These are phyloP conservation scores for Penicillium pulvis DNA, from an alignment of 495 filamentous ascomycete genomes.

Conservation along the genomic window DNA sequence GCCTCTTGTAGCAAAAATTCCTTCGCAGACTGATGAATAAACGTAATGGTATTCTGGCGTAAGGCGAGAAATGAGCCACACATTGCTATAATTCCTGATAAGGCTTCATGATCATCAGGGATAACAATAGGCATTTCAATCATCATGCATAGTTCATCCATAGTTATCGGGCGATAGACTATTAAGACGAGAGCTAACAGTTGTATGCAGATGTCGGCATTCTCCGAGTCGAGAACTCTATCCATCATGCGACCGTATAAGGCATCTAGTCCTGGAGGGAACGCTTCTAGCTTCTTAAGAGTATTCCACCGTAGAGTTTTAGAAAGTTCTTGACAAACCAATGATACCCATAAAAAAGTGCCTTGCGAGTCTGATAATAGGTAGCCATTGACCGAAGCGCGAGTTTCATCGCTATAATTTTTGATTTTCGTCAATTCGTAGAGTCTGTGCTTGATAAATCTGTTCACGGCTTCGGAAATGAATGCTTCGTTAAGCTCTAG, in stretches of 20 bases:
- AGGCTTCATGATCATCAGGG: background rate
- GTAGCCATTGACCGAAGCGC: slow-evolving; percentile 44
- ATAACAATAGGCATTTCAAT: background rate
- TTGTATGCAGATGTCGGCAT: background rate
- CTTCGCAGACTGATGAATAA: slow-evolving; percentile 9
- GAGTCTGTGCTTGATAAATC: background rate
- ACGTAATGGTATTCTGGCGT: background rate
- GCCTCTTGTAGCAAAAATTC: background rate
- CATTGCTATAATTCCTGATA: slow-evolving; percentile 1
- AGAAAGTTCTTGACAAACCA: background rate
- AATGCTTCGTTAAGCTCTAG: background rate
- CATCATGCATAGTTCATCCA: background rate
- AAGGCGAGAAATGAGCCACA: slow-evolving; percentile 10
- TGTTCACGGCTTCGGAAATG: background rate
- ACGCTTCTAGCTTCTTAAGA: slow-evolving; percentile 1
- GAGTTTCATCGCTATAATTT: slow-evolving; percentile 26
- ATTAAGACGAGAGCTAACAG: background rate
- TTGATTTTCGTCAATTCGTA: background rate
- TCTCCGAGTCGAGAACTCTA: background rate
- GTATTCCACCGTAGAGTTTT: background rate
- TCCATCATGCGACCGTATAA: background rate
- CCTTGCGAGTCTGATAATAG: slow-evolving; percentile 27
- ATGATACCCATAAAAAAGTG: background rate
- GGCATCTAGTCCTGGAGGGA: slow-evolving; percentile 2
- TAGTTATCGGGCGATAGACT: background rate